phyloP scores from a whole-genome alignment of 2,329 filamentous ascomycete species.

The Fusarium graminum region DNA sequence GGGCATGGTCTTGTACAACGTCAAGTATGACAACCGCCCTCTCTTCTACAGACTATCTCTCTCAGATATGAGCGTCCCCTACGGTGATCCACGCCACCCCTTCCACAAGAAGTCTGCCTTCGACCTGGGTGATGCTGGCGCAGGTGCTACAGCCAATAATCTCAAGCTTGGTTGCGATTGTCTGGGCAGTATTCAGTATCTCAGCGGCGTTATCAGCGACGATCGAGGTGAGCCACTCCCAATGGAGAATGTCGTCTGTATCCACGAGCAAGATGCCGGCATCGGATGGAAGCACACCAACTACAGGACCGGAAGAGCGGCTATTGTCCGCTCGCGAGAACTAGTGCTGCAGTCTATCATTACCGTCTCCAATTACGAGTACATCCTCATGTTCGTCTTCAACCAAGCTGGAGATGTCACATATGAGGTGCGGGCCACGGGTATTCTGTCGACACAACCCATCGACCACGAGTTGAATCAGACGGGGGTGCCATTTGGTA shows the following conservation, averaged over 20 bases:
- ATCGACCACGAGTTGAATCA: constrained; percentile 70
- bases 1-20: constrained; percentile 77
- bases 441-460: constrained; percentile 72
- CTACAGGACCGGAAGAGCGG: constrained; percentile 71
- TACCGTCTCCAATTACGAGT: constrained; percentile 64
- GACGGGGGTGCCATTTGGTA: constrained; percentile 65
- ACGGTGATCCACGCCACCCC: constrained; percentile 73
- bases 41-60: constrained; percentile 77
- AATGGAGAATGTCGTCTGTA: constrained; percentile 72
- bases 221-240: constrained; percentile 65
- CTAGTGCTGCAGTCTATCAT: constrained; percentile 77
- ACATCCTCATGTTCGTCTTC: constrained; percentile 66
- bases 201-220: constrained; percentile 68
- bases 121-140: constrained; percentile 77
- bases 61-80: constrained; percentile 78
- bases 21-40: constrained; percentile 74
- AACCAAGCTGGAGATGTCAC: constrained; percentile 72
- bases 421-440: constrained; percentile 74
- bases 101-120: constrained; percentile 79
- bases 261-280: constrained; percentile 78
- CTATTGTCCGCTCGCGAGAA: constrained; percentile 70
- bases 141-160: constrained; percentile 76
- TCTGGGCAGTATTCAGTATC: constrained; percentile 74
- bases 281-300: constrained; percentile 82
- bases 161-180: constrained; percentile 77